Conservation (phyloP, 805 yeast species). For the Ogataea nakhonphanomensis region DNA sequence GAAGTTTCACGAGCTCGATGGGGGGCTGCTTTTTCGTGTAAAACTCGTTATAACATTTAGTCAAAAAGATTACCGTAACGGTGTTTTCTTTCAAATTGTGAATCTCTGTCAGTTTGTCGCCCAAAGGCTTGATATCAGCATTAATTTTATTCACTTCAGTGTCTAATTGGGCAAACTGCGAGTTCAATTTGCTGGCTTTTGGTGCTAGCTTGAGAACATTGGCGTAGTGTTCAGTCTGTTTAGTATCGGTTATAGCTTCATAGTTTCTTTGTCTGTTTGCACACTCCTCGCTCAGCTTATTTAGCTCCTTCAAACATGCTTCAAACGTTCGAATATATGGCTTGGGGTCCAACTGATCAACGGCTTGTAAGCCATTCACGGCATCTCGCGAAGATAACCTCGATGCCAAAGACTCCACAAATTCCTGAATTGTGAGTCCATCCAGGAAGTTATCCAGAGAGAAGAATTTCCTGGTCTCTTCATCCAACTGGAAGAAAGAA, state of each 20-base stretch:
- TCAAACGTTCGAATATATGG: constrained; percentile 95
- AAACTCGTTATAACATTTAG: constrained; percentile 75
- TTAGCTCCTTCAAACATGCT: constrained; percentile 70
- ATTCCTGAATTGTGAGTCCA: constrained; percentile 71
- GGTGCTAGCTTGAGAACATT: constrained; percentile 56
- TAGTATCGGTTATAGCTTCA: constrained; percentile 53
- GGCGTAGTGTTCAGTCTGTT: constrained; percentile 64
- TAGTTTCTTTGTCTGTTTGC: constrained; percentile 45
- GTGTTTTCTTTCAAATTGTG: constrained; percentile 74
- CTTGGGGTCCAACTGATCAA: constrained; percentile 75
- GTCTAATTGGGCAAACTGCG: constrained; percentile 50
- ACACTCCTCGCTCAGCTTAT: constrained; percentile 57
- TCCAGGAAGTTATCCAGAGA: constrained; percentile 61
- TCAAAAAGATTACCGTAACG: constrained; percentile 64
- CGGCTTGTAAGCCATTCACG: constrained; percentile 44
- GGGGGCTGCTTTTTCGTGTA: constrained; percentile 51
- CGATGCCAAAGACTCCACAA: constrained; percentile 70
- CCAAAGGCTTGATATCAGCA: constrained; percentile 62
- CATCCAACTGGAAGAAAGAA: constrained; percentile 43
- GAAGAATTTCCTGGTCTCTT: constrained; percentile 53
- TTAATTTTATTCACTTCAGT: constrained; percentile 53
- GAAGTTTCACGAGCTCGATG: constrained; percentile 50
- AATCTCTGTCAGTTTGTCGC: constrained; percentile 61
- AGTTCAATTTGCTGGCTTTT: constrained; percentile 38
- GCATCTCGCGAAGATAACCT: constrained; percentile 45